Percentiles rank a stretch among this genome's conserved stretches.
These are phyloP conservation scores for Cantharellus cinnabarinus DNA, from an alignment of 768 basidiomycete species.

Conservation along the genomic window DNA sequence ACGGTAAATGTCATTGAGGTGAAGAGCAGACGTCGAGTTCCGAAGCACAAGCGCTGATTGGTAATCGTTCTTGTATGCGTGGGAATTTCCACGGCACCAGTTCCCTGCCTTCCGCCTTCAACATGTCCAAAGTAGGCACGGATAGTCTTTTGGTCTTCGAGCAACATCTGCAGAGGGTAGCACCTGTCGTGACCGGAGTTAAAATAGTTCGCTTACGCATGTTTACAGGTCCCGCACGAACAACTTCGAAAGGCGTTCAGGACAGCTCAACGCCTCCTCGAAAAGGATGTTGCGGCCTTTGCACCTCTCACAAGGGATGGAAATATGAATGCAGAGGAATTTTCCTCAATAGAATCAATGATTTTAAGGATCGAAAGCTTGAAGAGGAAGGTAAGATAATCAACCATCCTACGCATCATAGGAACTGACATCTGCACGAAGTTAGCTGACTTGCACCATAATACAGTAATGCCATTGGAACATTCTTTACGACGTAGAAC, in stretches of 20 bases:
- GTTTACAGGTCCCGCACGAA: slow-evolving; percentile 62
- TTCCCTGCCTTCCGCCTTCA: background rate
- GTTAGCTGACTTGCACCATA: slow-evolving; percentile 31
- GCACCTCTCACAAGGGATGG: slow-evolving; percentile 27
- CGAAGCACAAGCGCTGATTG: too few relatives aligned
- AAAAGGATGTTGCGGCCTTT: slow-evolving; percentile 45
- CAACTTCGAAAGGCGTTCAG: slow-evolving; percentile 79
- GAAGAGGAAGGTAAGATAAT: slow-evolving; percentile 58
- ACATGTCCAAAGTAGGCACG: slow-evolving; percentile 31
- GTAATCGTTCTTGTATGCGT: too few relatives aligned
- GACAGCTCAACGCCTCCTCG: slow-evolving; percentile 58
- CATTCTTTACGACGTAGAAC: slow-evolving; percentile 56
- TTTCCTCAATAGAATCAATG: slow-evolving; percentile 39
- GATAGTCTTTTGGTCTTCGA: slow-evolving; percentile 68
- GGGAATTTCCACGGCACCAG: too few relatives aligned
- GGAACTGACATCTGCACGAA: slow-evolving; percentile 10
- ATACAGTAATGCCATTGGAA: slow-evolving; percentile 34
- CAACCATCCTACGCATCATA: slow-evolving; percentile 5
- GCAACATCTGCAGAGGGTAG: slow-evolving; percentile 59
- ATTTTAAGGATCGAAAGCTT: slow-evolving; percentile 54
- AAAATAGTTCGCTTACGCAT: background rate
- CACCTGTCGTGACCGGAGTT: background rate
- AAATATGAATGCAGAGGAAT: slow-evolving; percentile 23
- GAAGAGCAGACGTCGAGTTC: too few relatives aligned
- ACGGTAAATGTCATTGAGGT: background rate